Base-by-base conservation (phyloP, 331 rosid genomes). In the Quercus lobata region DNA sequence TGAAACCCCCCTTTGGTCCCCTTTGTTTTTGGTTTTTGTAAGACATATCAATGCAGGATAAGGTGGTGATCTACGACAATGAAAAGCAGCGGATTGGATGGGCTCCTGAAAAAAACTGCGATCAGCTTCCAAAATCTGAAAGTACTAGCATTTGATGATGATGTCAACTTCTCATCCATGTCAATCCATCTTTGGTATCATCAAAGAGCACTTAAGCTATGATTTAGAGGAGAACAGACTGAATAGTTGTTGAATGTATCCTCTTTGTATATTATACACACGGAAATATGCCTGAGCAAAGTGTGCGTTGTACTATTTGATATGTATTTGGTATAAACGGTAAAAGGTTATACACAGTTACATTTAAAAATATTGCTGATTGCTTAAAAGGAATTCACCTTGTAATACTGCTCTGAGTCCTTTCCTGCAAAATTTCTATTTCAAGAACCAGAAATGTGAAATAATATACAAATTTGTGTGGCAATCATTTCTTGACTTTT, bases 31-130 rank as follows among this genome's bases (percentile, higher is more conserved):
- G 54, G 41, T 27, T 60, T 75, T 73, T 79, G 60, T 85, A 81
- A 27, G 98, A 94, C 87, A 86, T 94, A 81, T 94, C 97, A 60
- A 92, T 94, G 97, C 94, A 79, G 80, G 92, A 92, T 85, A 95
- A 90, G 87, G 80, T 92, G 86, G 82, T 92, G 87, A 83, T 90
- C 12, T 95, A 84, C 69, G 92, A 95, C 82, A 94, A 94, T 46
- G 97, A 94, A 61, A 90, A 86, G 86, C 89, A 91, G 74, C 56
- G 81, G 84, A 90, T 92, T 57, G 97, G 98, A 77, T 94, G 98
- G 98, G 80, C 81, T 41, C 76, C 92, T 0, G 85, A 88, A 57
- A 37, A 37, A 37, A 89, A 84, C 46, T 94, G 98, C 76, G 97
- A 90, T 74, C 80, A 76, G 73, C 63, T 85, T 74, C 94, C 98